Conservation (phyloP, 2,329 filamentous ascomycete species). For the Nakataea oryzae region DNA sequence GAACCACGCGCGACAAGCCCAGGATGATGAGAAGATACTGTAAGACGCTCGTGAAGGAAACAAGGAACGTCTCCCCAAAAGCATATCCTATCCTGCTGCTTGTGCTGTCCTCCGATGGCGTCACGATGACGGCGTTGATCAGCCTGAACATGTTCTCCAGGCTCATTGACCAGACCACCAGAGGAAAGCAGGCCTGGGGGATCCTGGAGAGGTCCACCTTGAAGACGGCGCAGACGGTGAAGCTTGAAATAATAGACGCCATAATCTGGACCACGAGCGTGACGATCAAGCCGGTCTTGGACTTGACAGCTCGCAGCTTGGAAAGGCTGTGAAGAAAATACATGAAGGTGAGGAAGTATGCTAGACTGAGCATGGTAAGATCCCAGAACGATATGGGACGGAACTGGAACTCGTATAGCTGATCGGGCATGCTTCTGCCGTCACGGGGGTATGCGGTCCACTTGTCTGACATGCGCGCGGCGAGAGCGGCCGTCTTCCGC, state of each 20-base stretch:
- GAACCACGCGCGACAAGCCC: constrained; percentile 55
- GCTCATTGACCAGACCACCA: constrained; percentile 67
- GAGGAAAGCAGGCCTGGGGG: constrained; percentile 62
- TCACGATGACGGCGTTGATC: constrained; percentile 67
- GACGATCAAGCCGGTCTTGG: constrained; percentile 59
- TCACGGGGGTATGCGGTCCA: constrained; percentile 58
- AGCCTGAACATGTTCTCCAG: constrained; percentile 70
- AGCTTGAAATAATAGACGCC: constrained; percentile 66
- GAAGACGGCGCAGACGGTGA: constrained; percentile 67
- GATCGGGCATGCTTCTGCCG: constrained; percentile 41
- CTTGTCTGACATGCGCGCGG: constrained; percentile 33
- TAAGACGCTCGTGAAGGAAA: constrained; percentile 55
- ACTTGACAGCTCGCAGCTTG: constrained; percentile 65
- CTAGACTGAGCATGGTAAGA: constrained; percentile 49
- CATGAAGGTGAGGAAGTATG: constrained; percentile 51
- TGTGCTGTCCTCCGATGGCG: constrained; percentile 57
- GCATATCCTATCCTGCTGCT: constrained; percentile 62
- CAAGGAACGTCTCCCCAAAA: constrained; percentile 60
- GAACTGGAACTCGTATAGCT: constrained; percentile 71
- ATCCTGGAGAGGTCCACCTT: constrained; percentile 67
- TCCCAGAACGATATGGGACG: constrained; percentile 61
- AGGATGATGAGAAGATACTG: constrained; percentile 61
- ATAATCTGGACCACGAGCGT: constrained; percentile 61
- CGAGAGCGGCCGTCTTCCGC: constrained; percentile 41
- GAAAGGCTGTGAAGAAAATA: constrained; percentile 60